Evolutionary conservation across 2,329 filamentous ascomycete species (phyloP).

Genomic region (Fusarium globosum): DNA sequence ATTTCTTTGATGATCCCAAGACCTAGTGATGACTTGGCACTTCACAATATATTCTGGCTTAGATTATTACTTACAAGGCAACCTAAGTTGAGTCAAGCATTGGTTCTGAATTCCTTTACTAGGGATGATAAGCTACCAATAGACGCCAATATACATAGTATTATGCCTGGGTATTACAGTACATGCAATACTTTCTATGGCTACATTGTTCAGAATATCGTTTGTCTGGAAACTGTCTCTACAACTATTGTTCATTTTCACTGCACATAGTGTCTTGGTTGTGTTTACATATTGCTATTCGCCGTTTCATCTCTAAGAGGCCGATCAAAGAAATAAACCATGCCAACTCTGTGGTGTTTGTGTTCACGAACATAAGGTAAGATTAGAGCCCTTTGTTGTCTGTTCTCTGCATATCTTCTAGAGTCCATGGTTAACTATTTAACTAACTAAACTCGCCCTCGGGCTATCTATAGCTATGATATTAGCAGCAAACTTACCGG

Average conservation of each 20-base stretch:
- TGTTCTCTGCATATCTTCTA: not conserved
- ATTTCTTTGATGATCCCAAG: not conserved
- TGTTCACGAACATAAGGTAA: not conserved
- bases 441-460: not conserved
- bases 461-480: not conserved
- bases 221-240: not conserved
- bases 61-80: not conserved
- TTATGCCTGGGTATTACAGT: not conserved
- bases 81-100: not conserved
- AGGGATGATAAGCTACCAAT: too few species aligned
- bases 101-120: not conserved
- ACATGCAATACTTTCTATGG: not conserved
- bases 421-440: not conserved
- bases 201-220: not conserved
- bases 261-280: not conserved
- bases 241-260: not conserved
- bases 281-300: not conserved
- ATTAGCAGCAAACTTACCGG: too few species aligned
- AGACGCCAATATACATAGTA: not conserved
- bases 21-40: not conserved
- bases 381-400: not conserved
- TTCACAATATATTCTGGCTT: not conserved
- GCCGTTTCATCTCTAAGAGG: not conserved
- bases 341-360: not conserved
- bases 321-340: not conserved